These are phyloP conservation scores for Neonectria faginata DNA, from an alignment of 2,329 filamentous ascomycete genomes.

Conservation along the genomic window DNA sequence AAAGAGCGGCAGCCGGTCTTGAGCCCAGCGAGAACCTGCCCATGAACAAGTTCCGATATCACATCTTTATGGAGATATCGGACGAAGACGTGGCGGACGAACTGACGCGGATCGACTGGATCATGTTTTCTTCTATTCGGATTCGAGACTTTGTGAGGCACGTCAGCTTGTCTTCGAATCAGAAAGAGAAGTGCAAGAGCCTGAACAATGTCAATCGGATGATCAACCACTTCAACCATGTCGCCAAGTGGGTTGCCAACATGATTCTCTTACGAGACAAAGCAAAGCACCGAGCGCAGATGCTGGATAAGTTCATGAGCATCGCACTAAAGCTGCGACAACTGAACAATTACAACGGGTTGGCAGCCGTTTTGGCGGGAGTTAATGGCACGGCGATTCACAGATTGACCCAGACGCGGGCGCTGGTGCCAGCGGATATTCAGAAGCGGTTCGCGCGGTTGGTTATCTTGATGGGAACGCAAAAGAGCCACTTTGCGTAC, in stretches of 20 bases:
- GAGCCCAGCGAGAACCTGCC: constrained; percentile 76
- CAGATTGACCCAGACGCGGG: constrained; percentile 82
- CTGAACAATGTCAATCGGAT: constrained; percentile 92
- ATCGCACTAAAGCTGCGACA: constrained; percentile 88
- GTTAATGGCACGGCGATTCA: constrained; percentile 90
- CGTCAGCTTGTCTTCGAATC: constrained; percentile 78
- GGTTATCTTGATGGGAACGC: constrained; percentile 90
- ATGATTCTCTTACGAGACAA: constrained; percentile 93
- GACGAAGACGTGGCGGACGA: constrained; percentile 91
- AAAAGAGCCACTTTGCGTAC: constrained; percentile 94
- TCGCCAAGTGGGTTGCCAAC: constrained; percentile 84
- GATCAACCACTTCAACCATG: constrained; percentile 91
- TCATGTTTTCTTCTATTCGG: constrained; percentile 95
- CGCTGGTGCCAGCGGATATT: constrained; percentile 76
- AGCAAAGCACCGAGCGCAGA: constrained; percentile 90
- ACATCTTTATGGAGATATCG: constrained; percentile 86
- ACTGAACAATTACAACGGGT: constrained; percentile 95
- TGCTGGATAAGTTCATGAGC: constrained; percentile 95
- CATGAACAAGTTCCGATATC: constrained; percentile 88
- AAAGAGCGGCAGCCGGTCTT: constrained; percentile 79
- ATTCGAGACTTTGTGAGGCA: constrained; percentile 93
- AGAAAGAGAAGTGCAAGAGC: constrained; percentile 80
- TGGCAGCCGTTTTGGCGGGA: constrained; percentile 93
- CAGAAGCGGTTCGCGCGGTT: constrained; percentile 90
- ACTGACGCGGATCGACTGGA: constrained; percentile 95